These are phyloP conservation scores for Pseudonitzschia multiseries DNA, from an alignment of 108 stramenopile genomes.

Conservation along the genomic window DNA sequence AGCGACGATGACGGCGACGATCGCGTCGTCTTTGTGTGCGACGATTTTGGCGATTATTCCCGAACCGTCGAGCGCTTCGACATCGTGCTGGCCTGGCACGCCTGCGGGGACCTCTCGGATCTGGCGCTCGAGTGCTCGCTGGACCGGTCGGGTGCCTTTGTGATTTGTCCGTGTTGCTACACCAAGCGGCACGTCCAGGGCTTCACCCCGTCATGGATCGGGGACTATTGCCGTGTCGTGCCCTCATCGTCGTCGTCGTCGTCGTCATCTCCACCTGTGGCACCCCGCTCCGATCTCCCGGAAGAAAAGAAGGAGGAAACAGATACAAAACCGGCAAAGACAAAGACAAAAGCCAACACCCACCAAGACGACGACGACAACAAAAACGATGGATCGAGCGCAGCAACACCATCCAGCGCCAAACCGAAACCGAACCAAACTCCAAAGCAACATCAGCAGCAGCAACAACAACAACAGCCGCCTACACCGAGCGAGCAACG, in stretches of 20 bases:
- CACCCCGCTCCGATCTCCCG: too few relatives aligned
- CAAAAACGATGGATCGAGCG: too few relatives aligned
- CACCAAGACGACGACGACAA: too few relatives aligned
- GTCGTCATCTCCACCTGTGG: too few relatives aligned
- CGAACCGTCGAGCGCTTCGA: slow-evolving; percentile 1
- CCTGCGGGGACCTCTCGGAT: slow-evolving; percentile 68
- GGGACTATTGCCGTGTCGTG: neutral
- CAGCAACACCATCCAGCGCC: too few relatives aligned
- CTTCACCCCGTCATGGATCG: neutral
- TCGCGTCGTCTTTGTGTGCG: slow-evolving; percentile 22
- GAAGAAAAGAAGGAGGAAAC: too few relatives aligned
- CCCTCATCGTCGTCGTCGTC: neutral
- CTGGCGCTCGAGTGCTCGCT: slow-evolving; percentile 41
- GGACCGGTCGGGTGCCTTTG: slow-evolving; percentile 17
- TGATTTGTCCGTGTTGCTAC: slow-evolving; percentile 49
- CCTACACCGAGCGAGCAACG: neutral
- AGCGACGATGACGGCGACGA: neutral
- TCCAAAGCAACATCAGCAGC: neutral
- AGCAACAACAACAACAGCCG: neutral
- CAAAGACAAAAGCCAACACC: too few relatives aligned
- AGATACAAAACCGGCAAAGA: too few relatives aligned
- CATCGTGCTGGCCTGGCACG: slow-evolving; percentile 43
- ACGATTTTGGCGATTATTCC: slow-evolving; percentile 13
- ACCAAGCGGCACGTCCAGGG: slow-evolving; percentile 21
- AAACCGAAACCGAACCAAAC: too few relatives aligned